A percentile compares a stretch with the other conserved stretches of the same genome.
Conservation (phyloP, 2,329 filamentous ascomycete species). For the Alternaria arbusti region DNA sequence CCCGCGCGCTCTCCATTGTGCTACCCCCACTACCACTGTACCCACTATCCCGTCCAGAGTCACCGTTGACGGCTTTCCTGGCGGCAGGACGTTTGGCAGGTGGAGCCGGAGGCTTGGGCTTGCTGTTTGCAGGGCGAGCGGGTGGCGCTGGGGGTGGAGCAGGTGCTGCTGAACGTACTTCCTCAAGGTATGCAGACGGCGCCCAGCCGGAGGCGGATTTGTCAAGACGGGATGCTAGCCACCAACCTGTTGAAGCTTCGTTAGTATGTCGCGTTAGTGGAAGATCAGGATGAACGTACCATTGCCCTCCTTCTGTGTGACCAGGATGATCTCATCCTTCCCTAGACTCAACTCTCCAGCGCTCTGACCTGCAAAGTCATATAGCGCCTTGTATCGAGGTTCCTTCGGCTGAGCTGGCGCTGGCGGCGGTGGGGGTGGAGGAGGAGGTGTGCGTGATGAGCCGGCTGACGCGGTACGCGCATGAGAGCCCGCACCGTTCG, state of each 20-base stretch:
- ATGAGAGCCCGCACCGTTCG: conserved; percentile 53
- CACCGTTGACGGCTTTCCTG: conserved; percentile 68
- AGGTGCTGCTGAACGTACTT: conserved; percentile 68
- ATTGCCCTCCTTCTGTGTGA: conserved; percentile 94
- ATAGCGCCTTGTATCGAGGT: conserved; percentile 85
- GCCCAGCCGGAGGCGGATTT: conserved; percentile 85
- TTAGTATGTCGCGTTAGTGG: conserved; percentile 20
- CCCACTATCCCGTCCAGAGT: conserved; percentile 70
- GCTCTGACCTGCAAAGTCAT: conserved; percentile 86
- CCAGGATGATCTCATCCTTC: conserved; percentile 81
- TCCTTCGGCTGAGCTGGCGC: conserved; percentile 67
- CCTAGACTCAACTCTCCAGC: conserved; percentile 83
- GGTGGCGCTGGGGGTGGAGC: conserved; percentile 54
- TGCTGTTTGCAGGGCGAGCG: conserved; percentile 69
- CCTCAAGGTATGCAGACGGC: conserved; percentile 91
- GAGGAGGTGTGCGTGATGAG: conserved; percentile 53
- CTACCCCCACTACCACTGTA: conserved; percentile 52
- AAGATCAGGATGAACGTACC: conserved; percentile 63
- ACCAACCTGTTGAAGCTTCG: conserved; percentile 74
- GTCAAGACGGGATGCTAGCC: conserved; percentile 80
- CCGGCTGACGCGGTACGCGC: conserved; percentile 49
- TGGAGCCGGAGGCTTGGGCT: conserved; percentile 76
- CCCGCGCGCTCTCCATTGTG: conserved; percentile 46
- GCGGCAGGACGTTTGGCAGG: conserved; percentile 79
- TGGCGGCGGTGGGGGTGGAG: conserved; percentile 66